phyloP scores from a whole-genome alignment of 2,329 filamentous ascomycete genomes.

The Colletotrichum salicis region DNA sequence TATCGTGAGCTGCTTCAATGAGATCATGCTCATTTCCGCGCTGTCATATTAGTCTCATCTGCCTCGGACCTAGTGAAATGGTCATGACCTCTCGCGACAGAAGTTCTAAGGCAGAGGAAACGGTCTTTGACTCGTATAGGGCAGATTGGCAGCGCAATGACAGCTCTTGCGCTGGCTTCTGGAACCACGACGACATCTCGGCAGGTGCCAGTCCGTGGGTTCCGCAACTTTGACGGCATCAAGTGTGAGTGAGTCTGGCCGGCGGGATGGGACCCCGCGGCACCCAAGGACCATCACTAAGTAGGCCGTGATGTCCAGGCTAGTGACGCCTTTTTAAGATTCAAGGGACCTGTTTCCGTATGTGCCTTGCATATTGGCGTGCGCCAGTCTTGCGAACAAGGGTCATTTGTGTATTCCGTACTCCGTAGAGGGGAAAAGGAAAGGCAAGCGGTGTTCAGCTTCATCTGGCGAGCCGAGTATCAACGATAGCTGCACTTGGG shows the following conservation, averaged over 20 bases:
- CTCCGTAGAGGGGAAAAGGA: neutral
- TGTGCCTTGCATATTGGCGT: slow-evolving; percentile 19
- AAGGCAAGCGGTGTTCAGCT: neutral
- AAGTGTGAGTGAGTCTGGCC: neutral
- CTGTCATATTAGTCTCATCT: neutral
- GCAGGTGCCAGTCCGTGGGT: slow-evolving; percentile 13
- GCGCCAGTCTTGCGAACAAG: neutral
- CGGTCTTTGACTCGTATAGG: neutral
- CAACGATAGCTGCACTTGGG: slow-evolving; percentile 7
- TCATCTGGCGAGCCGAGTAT: neutral
- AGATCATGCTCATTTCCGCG: slow-evolving; percentile 9
- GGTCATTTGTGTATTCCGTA: neutral
- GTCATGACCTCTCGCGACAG: neutral
- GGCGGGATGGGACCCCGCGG: slow-evolving; percentile 8
- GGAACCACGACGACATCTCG: neutral
- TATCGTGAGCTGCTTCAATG: slow-evolving; percentile 12
- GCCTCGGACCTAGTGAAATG: neutral
- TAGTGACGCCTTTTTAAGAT: neutral
- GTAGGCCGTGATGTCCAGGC: slow-evolving; percentile 22
- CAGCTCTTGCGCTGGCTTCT: neutral
- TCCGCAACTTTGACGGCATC: slow-evolving; percentile 16
- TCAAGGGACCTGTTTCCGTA: neutral
- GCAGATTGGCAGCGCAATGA: neutral
- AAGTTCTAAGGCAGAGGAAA: neutral
- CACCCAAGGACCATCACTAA: neutral